Conservation (phyloP, 495 filamentous ascomycete genomes). For the Penicillium goetzii region DNA sequence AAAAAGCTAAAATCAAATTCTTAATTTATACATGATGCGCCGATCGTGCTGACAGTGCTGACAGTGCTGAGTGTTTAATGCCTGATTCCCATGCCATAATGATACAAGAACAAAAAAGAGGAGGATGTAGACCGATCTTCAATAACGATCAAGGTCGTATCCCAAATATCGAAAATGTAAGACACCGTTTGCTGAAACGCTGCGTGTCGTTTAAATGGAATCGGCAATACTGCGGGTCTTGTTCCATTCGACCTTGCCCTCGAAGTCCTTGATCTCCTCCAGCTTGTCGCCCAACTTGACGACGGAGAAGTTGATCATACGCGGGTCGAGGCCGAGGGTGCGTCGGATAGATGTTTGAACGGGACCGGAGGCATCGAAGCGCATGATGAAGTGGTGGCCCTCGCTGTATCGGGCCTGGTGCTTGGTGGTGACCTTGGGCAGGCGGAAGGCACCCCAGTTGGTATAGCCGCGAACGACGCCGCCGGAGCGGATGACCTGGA, state of each 20-base stretch:
- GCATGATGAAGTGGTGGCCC: conserved; percentile 97
- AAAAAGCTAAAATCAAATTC: conserved; percentile 31
- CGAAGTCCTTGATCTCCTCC: conserved; percentile 65
- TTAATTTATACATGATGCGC: conserved; percentile 45
- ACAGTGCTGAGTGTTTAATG: conserved; percentile 29
- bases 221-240: conserved; percentile 38
- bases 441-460: conserved; percentile 91
- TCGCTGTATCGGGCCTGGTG: conserved; percentile 78
- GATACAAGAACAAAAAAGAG: conserved; percentile 35
- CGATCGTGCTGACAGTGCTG: conserved; percentile 42
- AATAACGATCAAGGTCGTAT: conserved; percentile 17
- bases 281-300: conserved; percentile 86
- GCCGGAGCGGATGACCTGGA: conserved; percentile 77
- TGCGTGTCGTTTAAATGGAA: conserved; percentile 25
- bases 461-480: conserved; percentile 90
- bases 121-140: conserved; percentile 21
- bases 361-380: conserved; percentile 75
- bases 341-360: conserved; percentile 73
- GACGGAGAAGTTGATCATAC: conserved; percentile 83
- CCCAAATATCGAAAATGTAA: neutral
- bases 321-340: conserved; percentile 82
- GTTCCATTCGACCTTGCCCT: conserved; percentile 64
- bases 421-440: conserved; percentile 73
- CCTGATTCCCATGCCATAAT: conserved; percentile 39
- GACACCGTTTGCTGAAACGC: neutral